phyloP scores from a whole-genome alignment of 192 early-diverging fungal genomes.

The Coemansia sp. region DNA sequence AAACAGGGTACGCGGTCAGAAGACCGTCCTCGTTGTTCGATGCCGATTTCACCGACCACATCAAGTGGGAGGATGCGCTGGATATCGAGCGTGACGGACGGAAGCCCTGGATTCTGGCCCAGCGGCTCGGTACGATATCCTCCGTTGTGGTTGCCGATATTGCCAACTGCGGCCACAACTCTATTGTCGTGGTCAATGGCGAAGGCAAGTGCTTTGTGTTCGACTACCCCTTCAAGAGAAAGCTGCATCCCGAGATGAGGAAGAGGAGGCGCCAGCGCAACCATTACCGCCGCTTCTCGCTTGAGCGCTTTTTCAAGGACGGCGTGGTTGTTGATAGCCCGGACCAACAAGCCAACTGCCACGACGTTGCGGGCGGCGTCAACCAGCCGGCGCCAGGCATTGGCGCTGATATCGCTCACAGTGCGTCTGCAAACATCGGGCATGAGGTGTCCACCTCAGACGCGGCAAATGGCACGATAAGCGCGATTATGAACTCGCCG shows the following conservation, averaged over 20 bases:
- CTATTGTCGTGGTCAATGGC: slow-evolving; percentile 50
- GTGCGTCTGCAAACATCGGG: not conserved
- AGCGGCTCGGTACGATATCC: slow-evolving; percentile 51
- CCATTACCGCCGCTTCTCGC: slow-evolving; percentile 48
- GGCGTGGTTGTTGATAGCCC: slow-evolving; percentile 19
- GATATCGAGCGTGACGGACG: slow-evolving; percentile 56
- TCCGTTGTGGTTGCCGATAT: slow-evolving; percentile 51
- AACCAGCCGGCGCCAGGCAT: not conserved
- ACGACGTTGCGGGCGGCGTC: not conserved
- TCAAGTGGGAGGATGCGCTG: slow-evolving; percentile 53
- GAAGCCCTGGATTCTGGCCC: slow-evolving; percentile 55
- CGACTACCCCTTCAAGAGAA: slow-evolving; percentile 52
- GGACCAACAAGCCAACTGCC: not conserved
- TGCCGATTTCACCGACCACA: slow-evolving; percentile 23
- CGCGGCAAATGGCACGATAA: not conserved
- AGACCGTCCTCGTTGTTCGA: slow-evolving; percentile 15
- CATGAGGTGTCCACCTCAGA: not conserved
- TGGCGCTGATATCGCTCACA: not conserved
- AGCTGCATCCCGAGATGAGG: slow-evolving; percentile 35
- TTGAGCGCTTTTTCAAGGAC: slow-evolving; percentile 50
- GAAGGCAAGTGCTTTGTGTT: slow-evolving; percentile 55
- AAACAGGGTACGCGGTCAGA: slow-evolving; percentile 2
- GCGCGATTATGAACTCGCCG: not conserved
- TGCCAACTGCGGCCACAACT: slow-evolving; percentile 48
- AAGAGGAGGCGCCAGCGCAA: slow-evolving; percentile 49